Evolutionary conservation across 768 basidiomycete species (phyloP).

Genomic region (Mycena leptocephala): DNA sequence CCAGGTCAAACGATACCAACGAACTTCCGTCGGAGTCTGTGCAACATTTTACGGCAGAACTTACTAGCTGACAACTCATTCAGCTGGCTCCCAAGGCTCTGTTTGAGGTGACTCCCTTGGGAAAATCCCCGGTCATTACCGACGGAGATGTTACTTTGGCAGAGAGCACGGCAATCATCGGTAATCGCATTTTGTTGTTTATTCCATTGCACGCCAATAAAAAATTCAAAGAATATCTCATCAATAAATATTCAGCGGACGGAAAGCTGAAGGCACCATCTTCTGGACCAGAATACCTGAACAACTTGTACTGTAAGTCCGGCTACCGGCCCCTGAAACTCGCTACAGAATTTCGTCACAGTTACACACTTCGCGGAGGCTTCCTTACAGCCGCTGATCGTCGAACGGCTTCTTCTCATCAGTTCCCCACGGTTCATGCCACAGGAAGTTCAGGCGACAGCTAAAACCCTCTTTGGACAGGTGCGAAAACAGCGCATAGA

Average conservation of each 20-base stretch:
- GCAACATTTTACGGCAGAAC: background rate
- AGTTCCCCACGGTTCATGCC: slow-evolving; percentile 50
- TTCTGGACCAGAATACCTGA: slow-evolving; percentile 48
- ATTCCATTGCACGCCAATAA: background rate
- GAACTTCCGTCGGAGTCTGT: slow-evolving; percentile 33
- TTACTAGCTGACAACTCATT: background rate
- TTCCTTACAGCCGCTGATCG: slow-evolving; percentile 58
- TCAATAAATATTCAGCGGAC: slow-evolving; percentile 48
- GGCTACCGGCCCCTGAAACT: background rate
- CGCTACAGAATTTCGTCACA: slow-evolving; percentile 22
- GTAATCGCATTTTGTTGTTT: slow-evolving; percentile 38
- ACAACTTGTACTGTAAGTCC: slow-evolving; percentile 57
- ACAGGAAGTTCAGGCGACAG: slow-evolving; percentile 54
- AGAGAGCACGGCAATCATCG: slow-evolving; percentile 60
- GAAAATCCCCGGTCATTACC: slow-evolving; percentile 64
- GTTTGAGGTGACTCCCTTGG: slow-evolving; percentile 55
- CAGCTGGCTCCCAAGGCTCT: slow-evolving; percentile 20
- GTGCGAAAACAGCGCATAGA: slow-evolving; percentile 44
- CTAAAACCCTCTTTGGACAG: slow-evolving; percentile 46
- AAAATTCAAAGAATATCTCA: slow-evolving; percentile 56
- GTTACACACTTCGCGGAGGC: slow-evolving; percentile 61
- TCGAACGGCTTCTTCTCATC: slow-evolving; percentile 52
- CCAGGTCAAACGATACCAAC: slow-evolving; percentile 59
- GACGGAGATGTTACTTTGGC: slow-evolving; percentile 60
- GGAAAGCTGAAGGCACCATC: slow-evolving; percentile 49